phyloP scores from a whole-genome alignment of 129 eudicot species.

The Saussurea involucrata region DNA sequence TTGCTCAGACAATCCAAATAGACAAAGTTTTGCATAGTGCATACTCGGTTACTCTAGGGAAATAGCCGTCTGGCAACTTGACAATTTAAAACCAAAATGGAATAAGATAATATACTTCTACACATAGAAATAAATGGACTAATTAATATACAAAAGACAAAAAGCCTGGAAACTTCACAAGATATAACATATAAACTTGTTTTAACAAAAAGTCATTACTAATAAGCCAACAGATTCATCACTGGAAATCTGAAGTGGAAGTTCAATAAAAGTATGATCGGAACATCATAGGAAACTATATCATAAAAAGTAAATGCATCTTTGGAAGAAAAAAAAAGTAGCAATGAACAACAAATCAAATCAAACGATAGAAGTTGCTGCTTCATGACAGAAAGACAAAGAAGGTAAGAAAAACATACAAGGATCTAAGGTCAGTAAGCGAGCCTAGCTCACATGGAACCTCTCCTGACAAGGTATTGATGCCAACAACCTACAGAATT shows the following conservation, averaged over 20 bases:
- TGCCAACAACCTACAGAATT: too few relatives aligned
- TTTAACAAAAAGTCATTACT: slow-evolving; percentile 52
- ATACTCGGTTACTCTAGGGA: not conserved
- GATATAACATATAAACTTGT: too few relatives aligned
- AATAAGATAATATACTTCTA: not conserved
- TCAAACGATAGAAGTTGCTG: too few relatives aligned
- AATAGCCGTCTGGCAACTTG: not conserved
- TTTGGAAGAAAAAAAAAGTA: too few relatives aligned
- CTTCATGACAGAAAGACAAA: too few relatives aligned
- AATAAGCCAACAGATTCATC: slow-evolving; percentile 94
- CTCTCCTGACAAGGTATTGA: too few relatives aligned
- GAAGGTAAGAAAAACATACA: too few relatives aligned
- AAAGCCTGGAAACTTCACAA: not conserved
- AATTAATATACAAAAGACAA: not conserved
- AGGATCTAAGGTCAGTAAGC: too few relatives aligned
- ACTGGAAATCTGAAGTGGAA: slow-evolving; percentile 68
- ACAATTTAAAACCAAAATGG: not conserved
- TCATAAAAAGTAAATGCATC: too few relatives aligned
- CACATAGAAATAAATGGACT: not conserved
- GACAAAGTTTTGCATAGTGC: not conserved
- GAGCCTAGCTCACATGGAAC: too few relatives aligned
- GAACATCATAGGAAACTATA: too few relatives aligned
- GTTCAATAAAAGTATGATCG: slow-evolving; percentile 6
- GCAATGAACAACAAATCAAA: too few relatives aligned
- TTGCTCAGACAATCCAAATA: not conserved